phyloP scores from a whole-genome alignment of 2,329 filamentous ascomycete species.

The Aspergillus proliferans region DNA sequence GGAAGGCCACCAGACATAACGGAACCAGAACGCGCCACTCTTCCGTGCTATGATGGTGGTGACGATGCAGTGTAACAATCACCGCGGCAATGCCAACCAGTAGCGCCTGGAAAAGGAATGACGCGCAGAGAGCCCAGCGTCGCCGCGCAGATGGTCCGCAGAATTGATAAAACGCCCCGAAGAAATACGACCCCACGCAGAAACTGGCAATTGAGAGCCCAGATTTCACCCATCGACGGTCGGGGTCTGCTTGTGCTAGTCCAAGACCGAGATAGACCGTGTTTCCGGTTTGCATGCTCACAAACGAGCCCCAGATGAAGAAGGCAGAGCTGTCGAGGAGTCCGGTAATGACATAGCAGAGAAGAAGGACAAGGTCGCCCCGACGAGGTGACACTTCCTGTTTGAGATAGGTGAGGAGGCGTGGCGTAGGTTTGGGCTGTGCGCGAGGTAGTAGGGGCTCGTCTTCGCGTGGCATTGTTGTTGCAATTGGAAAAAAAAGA shows the following conservation, averaged over 20 bases:
- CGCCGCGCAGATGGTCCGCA: slow-evolving; percentile 29
- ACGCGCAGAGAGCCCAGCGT: slow-evolving; percentile 42
- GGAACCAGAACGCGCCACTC: slow-evolving; percentile 59
- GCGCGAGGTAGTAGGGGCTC: background rate
- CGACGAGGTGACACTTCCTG: slow-evolving; percentile 54
- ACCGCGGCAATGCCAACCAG: slow-evolving; percentile 49
- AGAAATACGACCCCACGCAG: slow-evolving; percentile 65
- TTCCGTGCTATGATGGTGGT: slow-evolving; percentile 26
- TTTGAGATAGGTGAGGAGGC: slow-evolving; percentile 7
- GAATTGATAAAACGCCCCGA: slow-evolving; percentile 61
- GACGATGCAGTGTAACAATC: slow-evolving; percentile 47
- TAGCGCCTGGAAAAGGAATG: slow-evolving; percentile 49
- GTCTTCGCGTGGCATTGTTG: background rate
- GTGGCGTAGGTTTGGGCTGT: background rate
- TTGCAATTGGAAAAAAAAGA: no score
- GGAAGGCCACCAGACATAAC: slow-evolving; percentile 65
- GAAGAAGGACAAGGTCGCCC: slow-evolving; percentile 63
- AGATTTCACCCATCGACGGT: slow-evolving; percentile 62
- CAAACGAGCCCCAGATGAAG: slow-evolving; percentile 72
- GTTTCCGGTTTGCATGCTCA: slow-evolving; percentile 82
- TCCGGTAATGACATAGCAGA: slow-evolving; percentile 71
- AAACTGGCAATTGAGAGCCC: slow-evolving; percentile 64
- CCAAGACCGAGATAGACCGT: slow-evolving; percentile 74
- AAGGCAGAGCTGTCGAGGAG: slow-evolving; percentile 70
- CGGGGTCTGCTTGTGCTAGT: slow-evolving; percentile 49